These are phyloP conservation scores for Aspergillus japonicus DNA, from an alignment of 2,329 filamentous ascomycete genomes.

Conservation along the genomic window DNA sequence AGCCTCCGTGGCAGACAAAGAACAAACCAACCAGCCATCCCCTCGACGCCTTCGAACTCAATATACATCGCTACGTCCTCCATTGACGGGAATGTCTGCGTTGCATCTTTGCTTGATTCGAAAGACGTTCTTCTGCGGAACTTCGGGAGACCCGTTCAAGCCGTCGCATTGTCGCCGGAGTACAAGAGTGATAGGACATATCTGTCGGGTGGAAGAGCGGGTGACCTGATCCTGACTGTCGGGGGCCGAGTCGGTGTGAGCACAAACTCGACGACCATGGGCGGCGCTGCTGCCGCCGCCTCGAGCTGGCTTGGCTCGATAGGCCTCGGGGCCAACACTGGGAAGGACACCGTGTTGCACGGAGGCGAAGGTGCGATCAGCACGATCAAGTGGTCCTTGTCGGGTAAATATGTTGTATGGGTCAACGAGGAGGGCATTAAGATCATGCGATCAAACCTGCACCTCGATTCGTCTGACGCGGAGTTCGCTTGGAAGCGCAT, in stretches of 20 bases:
- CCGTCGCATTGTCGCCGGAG: slow-evolving; percentile 90
- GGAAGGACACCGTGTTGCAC: slow-evolving; percentile 83
- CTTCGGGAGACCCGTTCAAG: slow-evolving; percentile 88
- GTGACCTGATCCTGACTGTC: slow-evolving; percentile 80
- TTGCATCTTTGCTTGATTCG: slow-evolving; percentile 79
- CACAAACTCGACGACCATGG: slow-evolving; percentile 80
- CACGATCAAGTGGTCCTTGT: slow-evolving; percentile 90
- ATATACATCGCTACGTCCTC: slow-evolving; percentile 94
- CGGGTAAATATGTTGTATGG: slow-evolving; percentile 91
- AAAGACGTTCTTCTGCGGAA: slow-evolving; percentile 91
- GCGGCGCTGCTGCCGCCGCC: slow-evolving; percentile 69
- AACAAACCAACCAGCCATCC: slow-evolving; percentile 46
- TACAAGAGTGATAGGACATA: slow-evolving; percentile 88
- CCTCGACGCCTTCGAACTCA: slow-evolving; percentile 78
- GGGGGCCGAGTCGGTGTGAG: slow-evolving; percentile 77
- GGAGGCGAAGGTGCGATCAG: slow-evolving; percentile 89
- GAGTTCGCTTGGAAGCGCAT: slow-evolving; percentile 94
- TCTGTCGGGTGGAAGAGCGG: slow-evolving; percentile 84
- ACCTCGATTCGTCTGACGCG: slow-evolving; percentile 70
- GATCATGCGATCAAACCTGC: slow-evolving; percentile 88
- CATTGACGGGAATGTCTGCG: slow-evolving; percentile 91
- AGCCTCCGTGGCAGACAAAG: slow-evolving; percentile 33
- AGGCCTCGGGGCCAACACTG: slow-evolving; percentile 72
- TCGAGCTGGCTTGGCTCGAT: slow-evolving; percentile 90
- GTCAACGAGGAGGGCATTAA: slow-evolving; percentile 96